phyloP scores from a whole-genome alignment of 2,329 filamentous ascomycete species.

The Aspergillus nomiae region DNA sequence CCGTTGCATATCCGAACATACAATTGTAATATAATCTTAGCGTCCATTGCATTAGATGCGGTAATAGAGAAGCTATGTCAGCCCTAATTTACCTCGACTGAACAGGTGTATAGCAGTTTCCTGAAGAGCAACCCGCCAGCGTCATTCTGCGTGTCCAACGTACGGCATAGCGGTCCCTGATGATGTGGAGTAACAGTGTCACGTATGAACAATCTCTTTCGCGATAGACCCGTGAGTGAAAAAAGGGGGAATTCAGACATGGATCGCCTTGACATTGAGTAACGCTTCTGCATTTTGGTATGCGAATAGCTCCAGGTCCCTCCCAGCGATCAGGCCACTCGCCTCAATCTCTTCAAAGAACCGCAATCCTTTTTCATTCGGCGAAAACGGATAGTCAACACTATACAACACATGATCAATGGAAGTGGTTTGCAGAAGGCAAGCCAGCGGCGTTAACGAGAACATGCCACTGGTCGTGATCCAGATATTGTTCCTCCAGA shows the following conservation, averaged over 20 bases:
- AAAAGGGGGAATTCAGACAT: background rate
- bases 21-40: background rate
- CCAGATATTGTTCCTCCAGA: conserved; percentile 42
- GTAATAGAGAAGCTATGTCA: background rate
- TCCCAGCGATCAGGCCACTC: conserved; percentile 52
- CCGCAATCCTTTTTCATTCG: conserved; percentile 50
- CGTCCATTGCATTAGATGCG: background rate
- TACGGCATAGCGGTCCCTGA: background rate
- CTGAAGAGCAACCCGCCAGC: background rate
- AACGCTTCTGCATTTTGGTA: conserved; percentile 56
- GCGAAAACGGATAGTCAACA: conserved; percentile 48
- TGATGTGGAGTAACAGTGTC: background rate
- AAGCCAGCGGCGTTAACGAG: conserved; percentile 8
- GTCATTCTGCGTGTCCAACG: background rate
- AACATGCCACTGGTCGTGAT: conserved; percentile 15
- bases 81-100: background rate
- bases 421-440: conserved; percentile 6
- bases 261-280: conserved; percentile 35
- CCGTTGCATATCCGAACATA: background rate
- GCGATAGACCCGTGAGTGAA: background rate
- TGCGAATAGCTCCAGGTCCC: conserved; percentile 53
- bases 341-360: conserved; percentile 53
- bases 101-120: background rate
- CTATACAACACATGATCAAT: conserved; percentile 14
- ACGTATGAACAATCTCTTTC: background rate